Percentiles rank a stretch among this genome's conserved stretches.
phyloP scores from a whole-genome alignment of 176 grass and related monocot species.

The Triticum aestivum region DNA sequence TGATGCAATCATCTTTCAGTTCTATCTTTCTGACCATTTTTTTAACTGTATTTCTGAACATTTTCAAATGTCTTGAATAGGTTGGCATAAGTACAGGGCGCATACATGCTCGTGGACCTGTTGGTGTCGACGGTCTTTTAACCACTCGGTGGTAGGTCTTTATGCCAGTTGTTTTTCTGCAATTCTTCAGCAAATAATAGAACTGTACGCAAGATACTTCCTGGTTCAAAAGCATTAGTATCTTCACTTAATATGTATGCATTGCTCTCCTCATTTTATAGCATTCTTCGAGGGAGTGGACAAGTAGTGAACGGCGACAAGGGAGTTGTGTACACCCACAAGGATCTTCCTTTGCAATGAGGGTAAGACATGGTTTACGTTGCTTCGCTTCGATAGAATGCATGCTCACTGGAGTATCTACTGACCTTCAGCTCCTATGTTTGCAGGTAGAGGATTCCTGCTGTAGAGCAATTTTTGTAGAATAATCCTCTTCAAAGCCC shows the following conservation, averaged over 20 bases:
- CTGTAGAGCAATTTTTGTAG: constrained; percentile 16
- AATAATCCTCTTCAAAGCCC: not conserved
- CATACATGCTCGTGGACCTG: constrained; percentile 98
- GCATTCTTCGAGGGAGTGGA: constrained; percentile 86
- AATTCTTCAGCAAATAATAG: not conserved
- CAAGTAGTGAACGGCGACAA: constrained; percentile 95
- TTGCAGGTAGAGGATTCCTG: constrained; percentile 25
- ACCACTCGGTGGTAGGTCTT: constrained; percentile 84
- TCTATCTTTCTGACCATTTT: constrained; percentile 22
- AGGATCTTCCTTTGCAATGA: constrained; percentile 74
- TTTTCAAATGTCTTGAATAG: constrained; percentile 50
- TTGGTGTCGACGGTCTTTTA: constrained; percentile 93
- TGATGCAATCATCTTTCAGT: not conserved
- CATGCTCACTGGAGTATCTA: not conserved
- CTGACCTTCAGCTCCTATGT: not conserved
- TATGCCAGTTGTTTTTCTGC: not conserved
- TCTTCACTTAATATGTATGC: not conserved
- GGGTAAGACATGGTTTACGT: not conserved
- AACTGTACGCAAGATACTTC: not conserved
- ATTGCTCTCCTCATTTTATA: constrained; percentile 31
- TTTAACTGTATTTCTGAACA: not conserved
- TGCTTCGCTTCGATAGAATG: not conserved
- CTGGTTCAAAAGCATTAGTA: not conserved
- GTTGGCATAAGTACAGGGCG: constrained; percentile 99
- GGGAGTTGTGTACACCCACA: constrained; percentile 91